A percentile compares a stretch with the other conserved stretches of the same genome.
These are phyloP conservation scores for Botrytis porri DNA, from an alignment of 2,329 filamentous ascomycete species.

Conservation along the genomic window DNA sequence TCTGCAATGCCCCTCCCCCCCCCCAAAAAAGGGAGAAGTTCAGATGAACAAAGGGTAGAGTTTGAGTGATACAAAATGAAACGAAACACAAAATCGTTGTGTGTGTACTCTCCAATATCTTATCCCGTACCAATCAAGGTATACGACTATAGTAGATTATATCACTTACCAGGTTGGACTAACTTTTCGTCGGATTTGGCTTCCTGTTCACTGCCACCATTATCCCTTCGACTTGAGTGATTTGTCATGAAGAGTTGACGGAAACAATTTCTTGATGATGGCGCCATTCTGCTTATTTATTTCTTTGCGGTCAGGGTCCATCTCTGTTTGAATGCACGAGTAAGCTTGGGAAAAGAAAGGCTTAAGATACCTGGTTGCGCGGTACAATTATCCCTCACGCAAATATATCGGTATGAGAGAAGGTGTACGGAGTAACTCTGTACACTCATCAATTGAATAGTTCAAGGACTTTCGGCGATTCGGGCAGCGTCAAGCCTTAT, in stretches of 20 bases:
- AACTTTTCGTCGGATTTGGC: neutral
- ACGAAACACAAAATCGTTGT: neutral
- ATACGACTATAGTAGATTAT: neutral
- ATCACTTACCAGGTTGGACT: neutral
- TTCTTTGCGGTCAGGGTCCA: neutral
- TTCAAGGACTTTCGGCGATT: neutral
- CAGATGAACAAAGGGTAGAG: neutral
- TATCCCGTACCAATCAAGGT: neutral
- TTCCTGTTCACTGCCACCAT: neutral
- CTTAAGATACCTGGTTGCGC: neutral
- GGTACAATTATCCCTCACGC: neutral
- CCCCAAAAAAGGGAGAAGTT: neutral
- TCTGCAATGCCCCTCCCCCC: neutral
- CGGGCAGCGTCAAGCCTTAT: neutral
- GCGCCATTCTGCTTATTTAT: neutral
- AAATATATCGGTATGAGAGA: neutral
- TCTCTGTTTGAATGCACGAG: neutral
- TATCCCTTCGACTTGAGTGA: neutral
- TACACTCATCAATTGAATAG: neutral
- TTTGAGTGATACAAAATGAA: neutral
- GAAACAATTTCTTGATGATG: slow-evolving; percentile 6
- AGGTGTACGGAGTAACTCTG: no score
- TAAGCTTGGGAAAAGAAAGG: neutral
- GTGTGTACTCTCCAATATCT: neutral
- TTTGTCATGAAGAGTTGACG: neutral